phyloP scores from a whole-genome alignment of 2,329 filamentous ascomycete species.

The Xylariomycetidae sp. region DNA sequence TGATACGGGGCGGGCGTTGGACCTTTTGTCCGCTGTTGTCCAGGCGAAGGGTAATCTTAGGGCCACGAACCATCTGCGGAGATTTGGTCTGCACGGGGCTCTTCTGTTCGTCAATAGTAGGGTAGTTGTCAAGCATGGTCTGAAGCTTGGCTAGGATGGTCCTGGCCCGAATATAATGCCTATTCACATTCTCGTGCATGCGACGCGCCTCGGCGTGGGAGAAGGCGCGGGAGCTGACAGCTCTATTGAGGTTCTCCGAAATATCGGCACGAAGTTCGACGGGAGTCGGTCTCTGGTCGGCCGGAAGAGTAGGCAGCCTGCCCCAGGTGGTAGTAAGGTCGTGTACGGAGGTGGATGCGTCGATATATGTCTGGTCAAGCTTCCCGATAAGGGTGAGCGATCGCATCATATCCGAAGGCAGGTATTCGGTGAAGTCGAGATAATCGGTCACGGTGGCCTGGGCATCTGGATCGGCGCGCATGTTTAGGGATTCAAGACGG shows the following conservation, averaged over 20 bases:
- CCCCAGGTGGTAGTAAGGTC: slow-evolving; percentile 55
- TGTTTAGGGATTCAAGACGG: slow-evolving; percentile 39
- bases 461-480: slow-evolving; percentile 60
- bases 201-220: slow-evolving; percentile 58
- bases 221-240: slow-evolving; percentile 52
- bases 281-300: slow-evolving; percentile 43
- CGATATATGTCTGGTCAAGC: slow-evolving; percentile 55
- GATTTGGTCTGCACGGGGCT: slow-evolving; percentile 50
- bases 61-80: slow-evolving; percentile 44
- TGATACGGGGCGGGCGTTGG: slow-evolving; percentile 52
- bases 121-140: slow-evolving; percentile 57
- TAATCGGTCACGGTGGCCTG: slow-evolving; percentile 68
- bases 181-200: slow-evolving; percentile 59
- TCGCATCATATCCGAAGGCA: slow-evolving; percentile 61
- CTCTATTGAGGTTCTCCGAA: slow-evolving; percentile 51
- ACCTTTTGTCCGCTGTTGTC: slow-evolving; percentile 42
- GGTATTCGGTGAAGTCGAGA: slow-evolving; percentile 65
- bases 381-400: slow-evolving; percentile 62
- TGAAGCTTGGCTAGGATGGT: slow-evolving; percentile 55
- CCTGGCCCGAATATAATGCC: slow-evolving; percentile 58
- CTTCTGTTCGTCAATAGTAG: slow-evolving; percentile 45
- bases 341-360: slow-evolving; percentile 51
- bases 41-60: slow-evolving; percentile 42
- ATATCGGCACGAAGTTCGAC: slow-evolving; percentile 54
- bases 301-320: slow-evolving; percentile 44